Percentiles rank a stretch among this genome's conserved stretches.
phyloP scores from a whole-genome alignment of 2,329 filamentous ascomycete species.

The Fusarium abutilonis region DNA sequence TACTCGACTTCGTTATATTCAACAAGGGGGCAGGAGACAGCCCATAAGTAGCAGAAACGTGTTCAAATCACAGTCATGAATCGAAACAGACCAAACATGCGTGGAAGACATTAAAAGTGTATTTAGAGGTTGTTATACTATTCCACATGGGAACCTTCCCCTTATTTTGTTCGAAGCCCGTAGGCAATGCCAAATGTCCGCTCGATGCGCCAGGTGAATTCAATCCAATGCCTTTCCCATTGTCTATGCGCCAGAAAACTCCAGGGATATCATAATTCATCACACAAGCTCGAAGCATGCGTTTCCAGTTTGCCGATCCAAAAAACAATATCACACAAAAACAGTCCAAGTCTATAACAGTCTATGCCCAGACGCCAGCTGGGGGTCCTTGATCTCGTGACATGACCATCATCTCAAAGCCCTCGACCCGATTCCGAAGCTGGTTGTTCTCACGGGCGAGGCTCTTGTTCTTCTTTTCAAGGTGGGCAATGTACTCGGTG shows the following conservation, averaged over 20 bases:
- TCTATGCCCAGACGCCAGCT: slow-evolving; percentile 43
- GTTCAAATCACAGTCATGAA: neutral
- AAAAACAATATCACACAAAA: slow-evolving; percentile 22
- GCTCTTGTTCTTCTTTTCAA: slow-evolving; percentile 50
- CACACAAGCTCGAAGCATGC: slow-evolving; percentile 33
- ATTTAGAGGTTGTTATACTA: slow-evolving; percentile 41
- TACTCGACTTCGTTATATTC: neutral
- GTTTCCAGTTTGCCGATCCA: slow-evolving; percentile 24
- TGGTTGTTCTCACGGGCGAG: slow-evolving; percentile 49
- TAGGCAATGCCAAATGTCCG: slow-evolving; percentile 29
- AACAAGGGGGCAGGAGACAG: too few relatives aligned
- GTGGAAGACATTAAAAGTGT: slow-evolving; percentile 36
- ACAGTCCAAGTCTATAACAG: slow-evolving; percentile 14
- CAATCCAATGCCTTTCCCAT: slow-evolving; percentile 18
- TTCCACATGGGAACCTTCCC: slow-evolving; percentile 30
- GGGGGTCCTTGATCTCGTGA: slow-evolving; percentile 40
- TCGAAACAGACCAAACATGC: neutral
- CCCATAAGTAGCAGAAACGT: neutral
- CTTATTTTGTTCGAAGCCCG: slow-evolving; percentile 28
- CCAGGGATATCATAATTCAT: slow-evolving; percentile 45
- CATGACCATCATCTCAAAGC: slow-evolving; percentile 47
- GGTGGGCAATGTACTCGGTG: slow-evolving; percentile 52
- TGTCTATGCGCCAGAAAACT: slow-evolving; percentile 36
- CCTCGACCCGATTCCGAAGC: slow-evolving; percentile 46
- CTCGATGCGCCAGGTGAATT: slow-evolving; percentile 31